phyloP scores from a whole-genome alignment of 2,329 filamentous ascomycete genomes.

The Alternaria triticina region DNA sequence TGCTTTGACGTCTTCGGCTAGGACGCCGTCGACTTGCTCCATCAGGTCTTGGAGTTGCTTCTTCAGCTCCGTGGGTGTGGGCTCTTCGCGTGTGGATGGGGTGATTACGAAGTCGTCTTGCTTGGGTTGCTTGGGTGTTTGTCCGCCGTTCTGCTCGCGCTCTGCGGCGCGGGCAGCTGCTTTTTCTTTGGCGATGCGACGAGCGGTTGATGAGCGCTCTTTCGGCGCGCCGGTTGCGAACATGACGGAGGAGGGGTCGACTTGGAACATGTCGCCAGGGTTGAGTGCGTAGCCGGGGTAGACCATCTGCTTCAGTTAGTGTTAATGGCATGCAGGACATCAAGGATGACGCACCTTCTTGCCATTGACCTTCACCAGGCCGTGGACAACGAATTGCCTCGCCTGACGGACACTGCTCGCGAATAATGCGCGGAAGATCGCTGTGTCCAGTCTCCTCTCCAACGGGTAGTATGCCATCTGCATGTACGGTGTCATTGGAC shows the following conservation, averaged over 20 bases:
- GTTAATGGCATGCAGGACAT: neutral
- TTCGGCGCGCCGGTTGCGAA: constrained; percentile 83
- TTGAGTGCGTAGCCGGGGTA: constrained; percentile 94
- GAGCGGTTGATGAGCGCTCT: constrained; percentile 39
- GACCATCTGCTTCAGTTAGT: constrained; percentile 69
- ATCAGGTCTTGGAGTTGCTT: constrained; percentile 44
- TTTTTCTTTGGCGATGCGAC: constrained; percentile 38
- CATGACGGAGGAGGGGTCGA: constrained; percentile 86
- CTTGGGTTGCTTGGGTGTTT: constrained; percentile 19
- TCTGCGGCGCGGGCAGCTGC: constrained; percentile 37
- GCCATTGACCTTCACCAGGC: constrained; percentile 93
- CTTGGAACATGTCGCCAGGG: constrained; percentile 97
- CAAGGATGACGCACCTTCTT: constrained; percentile 79
- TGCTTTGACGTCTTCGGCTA: constrained; percentile 65
- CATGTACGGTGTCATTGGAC: constrained; percentile 80
- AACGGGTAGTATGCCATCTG: constrained; percentile 93
- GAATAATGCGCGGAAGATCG: constrained; percentile 91
- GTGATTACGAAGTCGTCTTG: constrained; percentile 4
- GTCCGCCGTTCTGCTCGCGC: constrained; percentile 27
- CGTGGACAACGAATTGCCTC: constrained; percentile 91
- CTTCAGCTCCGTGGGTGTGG: constrained; percentile 40
- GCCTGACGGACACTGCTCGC: constrained; percentile 93
- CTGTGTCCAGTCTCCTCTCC: constrained; percentile 91
- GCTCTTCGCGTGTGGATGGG: constrained; percentile 27
- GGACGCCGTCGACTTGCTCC: constrained; percentile 64